A percentile compares a stretch with the other conserved stretches of the same genome.
phyloP scores from a whole-genome alignment of 2,329 filamentous ascomycete genomes.

The Bipolaris bicolor region DNA sequence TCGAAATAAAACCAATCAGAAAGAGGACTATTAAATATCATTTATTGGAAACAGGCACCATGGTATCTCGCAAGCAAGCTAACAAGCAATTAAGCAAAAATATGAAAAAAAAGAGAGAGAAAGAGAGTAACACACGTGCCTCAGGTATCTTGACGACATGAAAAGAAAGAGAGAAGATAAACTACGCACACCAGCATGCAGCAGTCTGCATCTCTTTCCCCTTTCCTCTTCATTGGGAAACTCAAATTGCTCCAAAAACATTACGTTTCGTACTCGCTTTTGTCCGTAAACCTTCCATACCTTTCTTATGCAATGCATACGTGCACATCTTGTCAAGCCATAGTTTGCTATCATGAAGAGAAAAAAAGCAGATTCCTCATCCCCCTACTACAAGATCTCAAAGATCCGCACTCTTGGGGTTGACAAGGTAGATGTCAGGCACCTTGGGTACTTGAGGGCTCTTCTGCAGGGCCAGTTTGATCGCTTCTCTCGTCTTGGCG shows the following conservation, averaged over 20 bases:
- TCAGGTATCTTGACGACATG: constrained; percentile 5
- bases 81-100: neutral
- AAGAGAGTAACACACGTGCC: neutral
- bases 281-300: neutral
- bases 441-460: constrained; percentile 58
- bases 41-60: neutral
- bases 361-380: neutral
- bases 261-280: neutral
- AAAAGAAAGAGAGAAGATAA: neutral
- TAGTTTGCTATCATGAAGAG: neutral
- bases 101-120: neutral
- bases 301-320: neutral
- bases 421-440: constrained; percentile 52
- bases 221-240: neutral
- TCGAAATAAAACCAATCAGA: neutral
- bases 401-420: constrained; percentile 46
- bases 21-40: neutral
- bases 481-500: constrained; percentile 45
- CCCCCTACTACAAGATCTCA: constrained; percentile 8
- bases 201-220: neutral
- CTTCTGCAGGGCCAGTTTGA: constrained; percentile 47
- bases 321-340: neutral
- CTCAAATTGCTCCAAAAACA: constrained; percentile 1
- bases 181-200: constrained; percentile 1
- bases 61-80: constrained; percentile 25